Base-by-base conservation (phyloP, 805 yeast species). In the Wickerhamiella azyma region DNA sequence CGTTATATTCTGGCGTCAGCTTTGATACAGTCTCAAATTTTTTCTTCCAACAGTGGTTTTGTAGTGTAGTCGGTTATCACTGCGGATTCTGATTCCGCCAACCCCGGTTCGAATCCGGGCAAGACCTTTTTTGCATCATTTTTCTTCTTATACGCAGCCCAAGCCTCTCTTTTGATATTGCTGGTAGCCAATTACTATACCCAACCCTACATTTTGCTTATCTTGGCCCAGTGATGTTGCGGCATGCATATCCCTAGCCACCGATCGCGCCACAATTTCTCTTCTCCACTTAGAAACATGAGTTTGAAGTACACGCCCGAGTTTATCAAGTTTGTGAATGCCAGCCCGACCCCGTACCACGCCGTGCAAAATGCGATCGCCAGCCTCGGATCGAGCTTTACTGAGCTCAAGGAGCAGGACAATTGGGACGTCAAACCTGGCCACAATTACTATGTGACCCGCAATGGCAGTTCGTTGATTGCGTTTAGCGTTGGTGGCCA, bases 281-380 rank as follows among this genome's bases (percentile, higher is more conserved):
- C 24, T n/a, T 7, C 33, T 5, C 26, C 17, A 4, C 26, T 24
- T 21, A 5, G 19, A n/a, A 13, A 17, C 11, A 42, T 42, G 45
- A 9, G 40, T 5, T 39, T 36, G 17, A 42, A 42, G 40, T 42
- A 42, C 36, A 42, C 45, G 21, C 36, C 40, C 9, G 84, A 80
- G 41, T 85, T 88, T 57, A 67, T 88, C 41, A 69, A 75, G 38
- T 89, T 81, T 59, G 79, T 92, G 50, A 85, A 85, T 65, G 69
- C 72, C 3, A 81, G 94, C 0, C 97, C 96, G 14, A 80, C 97
- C 0, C 97, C 97, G 0, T 89, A 86, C 62, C 97, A 92, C 63
- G 95, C 86, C 0, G 94, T 88, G 8, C 72, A 74, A 41, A 72
- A 74, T 21, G 76, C 79, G 38, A 79, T 79, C 55, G 26, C 61